Percentiles rank a stretch among this genome's conserved stretches.
Conservation (phyloP, 352 stramenopile species). For the Phytophthora ramorum region DNA sequence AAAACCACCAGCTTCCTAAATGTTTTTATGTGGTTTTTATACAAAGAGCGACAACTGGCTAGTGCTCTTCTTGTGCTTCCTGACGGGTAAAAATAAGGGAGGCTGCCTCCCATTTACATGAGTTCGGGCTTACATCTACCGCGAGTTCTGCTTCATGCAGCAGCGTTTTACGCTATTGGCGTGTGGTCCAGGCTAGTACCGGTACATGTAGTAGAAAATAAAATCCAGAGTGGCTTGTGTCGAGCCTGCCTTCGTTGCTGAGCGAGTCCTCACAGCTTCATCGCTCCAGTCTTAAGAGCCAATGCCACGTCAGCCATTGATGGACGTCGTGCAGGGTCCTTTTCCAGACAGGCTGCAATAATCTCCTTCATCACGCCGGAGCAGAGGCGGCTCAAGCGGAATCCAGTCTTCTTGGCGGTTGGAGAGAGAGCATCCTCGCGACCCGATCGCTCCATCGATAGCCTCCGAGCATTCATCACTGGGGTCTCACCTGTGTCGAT, state of each 20-base stretch:
- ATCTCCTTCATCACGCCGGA: slow-evolving; percentile 72
- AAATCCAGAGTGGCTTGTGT: slow-evolving; percentile 14
- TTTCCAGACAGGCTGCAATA: slow-evolving; percentile 67
- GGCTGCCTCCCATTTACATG: slow-evolving; percentile 5
- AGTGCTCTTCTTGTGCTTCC: background rate
- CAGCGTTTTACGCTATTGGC: slow-evolving; percentile 4
- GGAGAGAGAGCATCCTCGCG: slow-evolving; percentile 45
- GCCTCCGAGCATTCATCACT: slow-evolving; percentile 59
- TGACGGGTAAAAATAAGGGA: slow-evolving; percentile 1
- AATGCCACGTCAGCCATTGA: slow-evolving; percentile 69
- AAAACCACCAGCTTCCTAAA: background rate
- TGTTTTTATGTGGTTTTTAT: background rate
- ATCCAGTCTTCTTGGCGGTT: slow-evolving; percentile 55
- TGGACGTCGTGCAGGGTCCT: slow-evolving; percentile 54
- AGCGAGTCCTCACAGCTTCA: slow-evolving; percentile 48
- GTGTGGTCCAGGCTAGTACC: background rate
- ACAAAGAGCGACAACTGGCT: background rate
- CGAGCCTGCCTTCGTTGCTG: background rate
- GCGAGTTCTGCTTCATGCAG: slow-evolving; percentile 19
- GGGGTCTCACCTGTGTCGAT: slow-evolving; percentile 76
- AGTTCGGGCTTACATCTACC: slow-evolving; percentile 6
- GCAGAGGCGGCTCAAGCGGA: slow-evolving; percentile 60
- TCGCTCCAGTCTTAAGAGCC: slow-evolving; percentile 66
- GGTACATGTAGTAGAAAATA: slow-evolving; percentile 10
- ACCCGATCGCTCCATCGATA: slow-evolving; percentile 42